Conservation (phyloP, 129 eudicot genomes). For the Solidago caesia region DNA sequence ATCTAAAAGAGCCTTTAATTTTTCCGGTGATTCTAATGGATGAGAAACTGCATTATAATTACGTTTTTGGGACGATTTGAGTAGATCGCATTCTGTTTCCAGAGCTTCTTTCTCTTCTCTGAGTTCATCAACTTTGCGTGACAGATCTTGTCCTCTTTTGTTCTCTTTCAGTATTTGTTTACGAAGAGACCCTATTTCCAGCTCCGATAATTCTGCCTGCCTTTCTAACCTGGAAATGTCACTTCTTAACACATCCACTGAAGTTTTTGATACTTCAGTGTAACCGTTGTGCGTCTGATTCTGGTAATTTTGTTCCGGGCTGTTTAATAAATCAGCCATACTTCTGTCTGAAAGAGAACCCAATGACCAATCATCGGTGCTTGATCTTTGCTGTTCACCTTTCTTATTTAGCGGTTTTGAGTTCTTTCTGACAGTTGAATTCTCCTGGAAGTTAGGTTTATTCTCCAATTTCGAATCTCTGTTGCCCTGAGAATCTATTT, state of each 20-base stretch:
- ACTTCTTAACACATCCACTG: slow-evolving; percentile 38
- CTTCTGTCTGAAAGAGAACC: slow-evolving; percentile 65
- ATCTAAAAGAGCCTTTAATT: not conserved
- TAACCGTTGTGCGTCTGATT: slow-evolving; percentile 27
- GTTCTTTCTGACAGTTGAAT: slow-evolving; percentile 10
- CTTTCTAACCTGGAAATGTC: slow-evolving; percentile 58
- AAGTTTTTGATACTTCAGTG: slow-evolving; percentile 38
- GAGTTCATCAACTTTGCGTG: slow-evolving; percentile 36
- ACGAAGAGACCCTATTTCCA: slow-evolving; percentile 79
- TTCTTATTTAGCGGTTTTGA: slow-evolving; percentile 26
- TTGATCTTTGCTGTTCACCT: slow-evolving; percentile 26
- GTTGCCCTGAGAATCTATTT: slow-evolving; percentile 23
- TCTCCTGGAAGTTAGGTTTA: slow-evolving; percentile 22
- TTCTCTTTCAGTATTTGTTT: slow-evolving; percentile 78
- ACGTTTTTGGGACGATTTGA: slow-evolving; percentile 30
- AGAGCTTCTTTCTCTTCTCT: slow-evolving; percentile 58
- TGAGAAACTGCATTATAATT: slow-evolving; percentile 11
- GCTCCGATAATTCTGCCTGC: slow-evolving; percentile 68
- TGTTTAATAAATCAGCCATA: slow-evolving; percentile 36
- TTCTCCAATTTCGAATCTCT: slow-evolving; percentile 27
- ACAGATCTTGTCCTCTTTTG: slow-evolving; percentile 63
- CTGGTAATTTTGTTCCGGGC: slow-evolving; percentile 36
- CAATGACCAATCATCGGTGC: slow-evolving; percentile 54
- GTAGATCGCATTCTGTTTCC: slow-evolving; percentile 52
- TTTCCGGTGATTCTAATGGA: slow-evolving; percentile 8